These are phyloP conservation scores for Colletotrichum agaves DNA, from an alignment of 2,329 filamentous ascomycete genomes.

Conservation along the genomic window DNA sequence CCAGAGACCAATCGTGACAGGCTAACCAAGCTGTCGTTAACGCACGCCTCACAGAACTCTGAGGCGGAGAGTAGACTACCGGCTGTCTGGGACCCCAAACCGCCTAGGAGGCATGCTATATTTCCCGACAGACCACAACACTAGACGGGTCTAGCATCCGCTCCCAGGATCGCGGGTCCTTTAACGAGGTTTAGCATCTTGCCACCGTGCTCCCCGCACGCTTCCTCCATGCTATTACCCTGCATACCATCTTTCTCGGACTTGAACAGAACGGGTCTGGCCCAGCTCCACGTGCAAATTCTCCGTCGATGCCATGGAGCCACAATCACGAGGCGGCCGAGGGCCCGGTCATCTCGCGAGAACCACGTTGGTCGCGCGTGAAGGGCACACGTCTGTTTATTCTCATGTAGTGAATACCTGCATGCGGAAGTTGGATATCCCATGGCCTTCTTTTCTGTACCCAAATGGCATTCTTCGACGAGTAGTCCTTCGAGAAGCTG, in stretches of 20 bases:
- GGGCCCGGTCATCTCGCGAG: background rate
- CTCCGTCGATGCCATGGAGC: background rate
- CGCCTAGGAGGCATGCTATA: background rate
- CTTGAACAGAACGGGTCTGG: background rate
- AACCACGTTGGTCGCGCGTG: constrained; percentile 20
- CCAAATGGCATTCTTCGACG: constrained; percentile 5
- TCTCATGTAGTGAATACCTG: background rate
- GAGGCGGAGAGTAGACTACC: background rate
- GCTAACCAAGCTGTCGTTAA: background rate
- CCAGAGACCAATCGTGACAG: background rate
- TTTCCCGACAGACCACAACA: background rate
- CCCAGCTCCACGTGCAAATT: background rate
- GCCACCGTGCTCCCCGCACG: constrained; percentile 6
- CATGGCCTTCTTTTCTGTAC: background rate
- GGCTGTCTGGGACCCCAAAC: background rate
- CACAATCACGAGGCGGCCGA: background rate
- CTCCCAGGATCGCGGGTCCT: background rate
- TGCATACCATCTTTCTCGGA: background rate
- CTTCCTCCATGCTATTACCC: background rate
- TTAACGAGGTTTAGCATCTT: background rate
- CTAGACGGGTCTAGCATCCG: constrained; percentile 1
- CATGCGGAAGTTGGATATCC: background rate
- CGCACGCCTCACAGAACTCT: background rate
- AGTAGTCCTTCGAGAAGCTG: background rate
- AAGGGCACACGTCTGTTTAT: background rate